A percentile compares a stretch with the other conserved stretches of the same genome.
Evolutionary conservation across 768 basidiomycete species (phyloP).

Genomic region (Collybia sp.): DNA sequence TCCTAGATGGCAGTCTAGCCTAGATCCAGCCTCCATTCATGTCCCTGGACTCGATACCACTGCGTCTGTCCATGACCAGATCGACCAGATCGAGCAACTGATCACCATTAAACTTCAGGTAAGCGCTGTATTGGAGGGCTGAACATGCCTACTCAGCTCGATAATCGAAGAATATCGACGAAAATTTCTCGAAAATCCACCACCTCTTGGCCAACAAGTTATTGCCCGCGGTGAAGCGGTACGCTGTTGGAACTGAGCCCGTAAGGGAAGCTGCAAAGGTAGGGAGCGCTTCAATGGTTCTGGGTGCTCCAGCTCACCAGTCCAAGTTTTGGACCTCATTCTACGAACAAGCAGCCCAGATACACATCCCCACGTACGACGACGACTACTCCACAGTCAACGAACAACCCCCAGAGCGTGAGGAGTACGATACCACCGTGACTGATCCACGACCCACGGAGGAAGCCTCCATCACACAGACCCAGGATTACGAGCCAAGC

Average conservation of each 20-base stretch:
- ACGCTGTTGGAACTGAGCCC: constrained; percentile 81
- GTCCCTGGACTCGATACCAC: constrained; percentile 70
- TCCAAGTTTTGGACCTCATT: constrained; percentile 93
- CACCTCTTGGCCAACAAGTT: constrained; percentile 75
- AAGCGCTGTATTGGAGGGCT: constrained; percentile 5
- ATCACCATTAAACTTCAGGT: constrained; percentile 92
- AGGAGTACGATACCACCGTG: constrained; percentile 21
- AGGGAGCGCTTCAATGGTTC: constrained; percentile 14
- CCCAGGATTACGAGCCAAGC: constrained; percentile 31
- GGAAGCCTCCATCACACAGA: constrained; percentile 13
- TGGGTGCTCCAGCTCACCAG: neutral
- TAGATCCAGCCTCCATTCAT: constrained; percentile 57
- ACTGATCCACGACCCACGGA: constrained; percentile 14
- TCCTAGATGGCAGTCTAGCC: constrained; percentile 61
- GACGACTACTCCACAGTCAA: constrained; percentile 62
- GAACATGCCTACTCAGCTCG: neutral
- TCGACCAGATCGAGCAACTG: constrained; percentile 93
- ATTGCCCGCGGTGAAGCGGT: constrained; percentile 86
- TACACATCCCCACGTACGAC: constrained; percentile 72
- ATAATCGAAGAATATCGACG: constrained; percentile 73
- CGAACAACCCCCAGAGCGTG: constrained; percentile 41
- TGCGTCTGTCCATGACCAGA: constrained; percentile 73
- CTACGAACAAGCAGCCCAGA: constrained; percentile 90
- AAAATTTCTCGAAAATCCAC: constrained; percentile 89
- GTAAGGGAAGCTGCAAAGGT: constrained; percentile 91